phyloP scores from a whole-genome alignment of 2,329 filamentous ascomycete species.

The Scortechinia acanthostroma region DNA sequence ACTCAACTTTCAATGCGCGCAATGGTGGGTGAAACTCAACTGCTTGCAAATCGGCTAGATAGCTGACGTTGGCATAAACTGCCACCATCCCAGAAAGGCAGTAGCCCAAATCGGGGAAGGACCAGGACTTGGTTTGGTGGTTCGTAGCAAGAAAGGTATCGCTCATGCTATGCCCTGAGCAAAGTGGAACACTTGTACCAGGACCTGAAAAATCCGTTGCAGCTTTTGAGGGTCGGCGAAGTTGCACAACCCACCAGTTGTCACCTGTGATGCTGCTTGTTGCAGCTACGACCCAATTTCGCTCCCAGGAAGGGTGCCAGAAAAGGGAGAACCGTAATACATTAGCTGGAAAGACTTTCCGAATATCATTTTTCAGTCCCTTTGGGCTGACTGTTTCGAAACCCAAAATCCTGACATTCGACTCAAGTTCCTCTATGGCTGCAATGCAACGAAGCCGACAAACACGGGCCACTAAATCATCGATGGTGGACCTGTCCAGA shows the following conservation, averaged over 20 bases:
- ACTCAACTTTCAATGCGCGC: background rate
- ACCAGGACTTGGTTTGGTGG: background rate
- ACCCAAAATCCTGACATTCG: background rate
- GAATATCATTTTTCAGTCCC: background rate
- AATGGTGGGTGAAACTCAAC: background rate
- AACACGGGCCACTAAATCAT: background rate
- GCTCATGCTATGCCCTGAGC: background rate
- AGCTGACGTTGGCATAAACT: background rate
- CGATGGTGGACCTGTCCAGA: background rate
- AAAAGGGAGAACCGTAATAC: background rate
- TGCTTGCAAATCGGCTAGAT: background rate
- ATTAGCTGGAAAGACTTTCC: background rate
- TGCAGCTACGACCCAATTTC: background rate
- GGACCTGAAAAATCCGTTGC: conserved; percentile 8
- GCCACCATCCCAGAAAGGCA: background rate
- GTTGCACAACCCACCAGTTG: background rate
- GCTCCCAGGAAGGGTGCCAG: background rate
- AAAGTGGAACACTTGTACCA: no score
- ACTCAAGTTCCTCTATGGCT: background rate
- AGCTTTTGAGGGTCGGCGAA: background rate
- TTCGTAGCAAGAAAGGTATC: background rate
- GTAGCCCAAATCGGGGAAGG: background rate
- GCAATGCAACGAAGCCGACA: background rate
- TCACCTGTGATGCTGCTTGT: background rate
- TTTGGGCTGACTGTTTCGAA: background rate